These are phyloP conservation scores for Monilinia aucupariae DNA, from an alignment of 2,329 filamentous ascomycete species.

Conservation along the genomic window DNA sequence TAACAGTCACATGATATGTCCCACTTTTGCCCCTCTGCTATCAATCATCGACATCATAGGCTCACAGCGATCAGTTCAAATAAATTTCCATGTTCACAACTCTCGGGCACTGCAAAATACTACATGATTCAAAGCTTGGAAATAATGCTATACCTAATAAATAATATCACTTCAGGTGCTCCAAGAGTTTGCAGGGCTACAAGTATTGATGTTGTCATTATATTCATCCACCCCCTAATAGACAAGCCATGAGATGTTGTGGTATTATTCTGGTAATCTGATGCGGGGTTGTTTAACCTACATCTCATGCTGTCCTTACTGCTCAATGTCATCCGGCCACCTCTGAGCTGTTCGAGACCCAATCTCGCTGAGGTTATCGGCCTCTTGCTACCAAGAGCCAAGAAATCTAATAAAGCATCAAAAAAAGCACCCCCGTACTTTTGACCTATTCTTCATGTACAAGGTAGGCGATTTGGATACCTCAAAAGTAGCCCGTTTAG, in stretches of 20 bases:
- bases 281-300: conserved; percentile 32
- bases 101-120: background rate
- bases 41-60: background rate
- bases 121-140: background rate
- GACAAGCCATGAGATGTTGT: conserved; percentile 17
- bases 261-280: conserved; percentile 14
- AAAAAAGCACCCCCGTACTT: conserved; percentile 31
- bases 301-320: conserved; percentile 25
- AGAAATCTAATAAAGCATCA: conserved; percentile 32
- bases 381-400: conserved; percentile 29
- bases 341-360: conserved; percentile 13
- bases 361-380: conserved; percentile 22
- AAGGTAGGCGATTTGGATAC: conserved; percentile 20
- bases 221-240: conserved; percentile 1
- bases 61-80: background rate
- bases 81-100: background rate
- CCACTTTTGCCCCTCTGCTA: background rate
- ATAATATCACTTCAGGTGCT: background rate
- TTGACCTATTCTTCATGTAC: conserved; percentile 31
- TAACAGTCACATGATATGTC: conserved; percentile 5
- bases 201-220: background rate
- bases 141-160: background rate
- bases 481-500: conserved; percentile 18
- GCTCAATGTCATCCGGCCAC: conserved; percentile 18
- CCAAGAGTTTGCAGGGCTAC: background rate